Base-by-base conservation (phyloP, 257 asterid genomes). In the Jacaranda copaia region DNA sequence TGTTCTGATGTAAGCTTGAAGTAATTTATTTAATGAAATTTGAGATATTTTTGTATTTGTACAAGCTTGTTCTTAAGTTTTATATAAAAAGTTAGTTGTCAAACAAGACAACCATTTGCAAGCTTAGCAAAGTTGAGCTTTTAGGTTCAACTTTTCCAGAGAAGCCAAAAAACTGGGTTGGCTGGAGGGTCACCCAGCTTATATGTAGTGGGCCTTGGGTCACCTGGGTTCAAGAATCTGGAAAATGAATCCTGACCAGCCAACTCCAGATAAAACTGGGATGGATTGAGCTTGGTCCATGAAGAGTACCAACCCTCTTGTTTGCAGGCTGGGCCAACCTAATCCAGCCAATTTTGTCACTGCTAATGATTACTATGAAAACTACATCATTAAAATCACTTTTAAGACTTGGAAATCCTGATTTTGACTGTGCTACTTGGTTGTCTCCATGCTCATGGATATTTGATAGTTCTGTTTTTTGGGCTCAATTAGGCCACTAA, bases 401-500 rank as follows among this genome's bases (percentile, higher is more conserved):
- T 25, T 13, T 25, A 20, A 12, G 40, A 19, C 32, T 45, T 67
- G 43, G 60, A 25, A 68, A 39, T 70, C 76, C 65, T 36, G 16
- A 42, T 32, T 71, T 58, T 32, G 10, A 46, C 20, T 58, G 15
- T 73, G 8, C 36, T 4, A 20, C 64, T n/a, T 58, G 14, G 8
- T 42, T 56, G 55, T 72, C 57, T 20, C 20, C 15, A 52, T 1
- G 16, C 10, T 38, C 42, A 12, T 73, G 48, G 69, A 59, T 70
- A 59, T 45, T 45, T 52, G 40, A 51, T 59, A 7, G 14, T 57
- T 40, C 39, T 72, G 19, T 58, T 40, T 58, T 40, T 70, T 8
- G 36, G 45, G 77, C 45, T 43, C 68, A 51, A 16, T 36, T 48
- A 19, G 57, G 18, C 57, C 56, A 66, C 43, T 38, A 52, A 42